These are phyloP conservation scores for Quercus aquifolioides DNA, from an alignment of 306 rosid species.

Conservation along the genomic window DNA sequence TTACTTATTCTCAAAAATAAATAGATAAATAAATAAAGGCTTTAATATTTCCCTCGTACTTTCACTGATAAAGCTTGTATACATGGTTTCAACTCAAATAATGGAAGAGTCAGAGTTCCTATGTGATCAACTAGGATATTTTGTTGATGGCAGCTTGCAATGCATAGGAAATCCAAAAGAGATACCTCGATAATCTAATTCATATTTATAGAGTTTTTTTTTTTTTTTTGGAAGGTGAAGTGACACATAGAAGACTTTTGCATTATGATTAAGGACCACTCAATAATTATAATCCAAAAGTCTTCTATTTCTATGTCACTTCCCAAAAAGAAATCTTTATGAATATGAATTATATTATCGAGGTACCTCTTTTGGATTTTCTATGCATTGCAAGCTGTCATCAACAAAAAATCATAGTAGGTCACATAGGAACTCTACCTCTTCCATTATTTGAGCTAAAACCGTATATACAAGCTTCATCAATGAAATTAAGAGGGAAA, in stretches of 20 bases:
- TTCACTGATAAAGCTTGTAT: slow-evolving; percentile 19
- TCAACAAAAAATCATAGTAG: slow-evolving; percentile 78
- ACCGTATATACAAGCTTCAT: slow-evolving; percentile 17
- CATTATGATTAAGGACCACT: too few species aligned
- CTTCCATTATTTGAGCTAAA: slow-evolving; percentile 93
- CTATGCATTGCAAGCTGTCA: slow-evolving; percentile 85
- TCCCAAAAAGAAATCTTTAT: too few species aligned
- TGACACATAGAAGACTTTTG: too few species aligned
- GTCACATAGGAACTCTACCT: slow-evolving; percentile 81
- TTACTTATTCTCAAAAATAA: too few species aligned
- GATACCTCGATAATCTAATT: slow-evolving; percentile 30
- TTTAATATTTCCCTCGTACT: not conserved
- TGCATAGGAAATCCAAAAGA: slow-evolving; percentile 91
- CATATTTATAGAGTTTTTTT: not conserved
- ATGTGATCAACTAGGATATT: slow-evolving; percentile 79
- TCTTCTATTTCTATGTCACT: too few species aligned
- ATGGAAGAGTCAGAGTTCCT: slow-evolving; percentile 93
- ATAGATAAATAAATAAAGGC: too few species aligned
- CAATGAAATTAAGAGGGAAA: not conserved
- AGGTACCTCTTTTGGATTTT: slow-evolving; percentile 81
- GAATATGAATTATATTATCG: not conserved
- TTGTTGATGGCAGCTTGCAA: slow-evolving; percentile 79
- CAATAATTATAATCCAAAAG: too few species aligned
- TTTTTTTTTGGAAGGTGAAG: too few species aligned
- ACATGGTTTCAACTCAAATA: slow-evolving; percentile 68